Conservation (phyloP, 2,329 filamentous ascomycete species). For the Esteya vermicola region DNA sequence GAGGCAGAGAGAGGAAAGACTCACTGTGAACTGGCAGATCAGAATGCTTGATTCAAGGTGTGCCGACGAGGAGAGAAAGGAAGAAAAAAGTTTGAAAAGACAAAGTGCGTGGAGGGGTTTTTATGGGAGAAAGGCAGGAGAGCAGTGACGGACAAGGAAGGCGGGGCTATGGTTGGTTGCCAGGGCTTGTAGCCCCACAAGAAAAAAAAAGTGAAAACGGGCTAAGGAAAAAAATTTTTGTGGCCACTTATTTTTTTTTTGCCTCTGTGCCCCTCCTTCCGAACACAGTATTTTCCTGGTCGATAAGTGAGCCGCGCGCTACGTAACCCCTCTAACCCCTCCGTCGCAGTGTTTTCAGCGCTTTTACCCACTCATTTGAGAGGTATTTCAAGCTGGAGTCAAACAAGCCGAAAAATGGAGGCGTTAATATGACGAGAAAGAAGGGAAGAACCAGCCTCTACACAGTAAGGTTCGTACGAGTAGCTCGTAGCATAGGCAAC, state of each 20-base stretch:
- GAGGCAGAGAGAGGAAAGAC: too few species aligned
- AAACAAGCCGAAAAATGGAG: too few species aligned
- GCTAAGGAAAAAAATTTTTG: conserved; percentile 8
- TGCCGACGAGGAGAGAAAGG: conserved; percentile 21
- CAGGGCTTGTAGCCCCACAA: conserved; percentile 11
- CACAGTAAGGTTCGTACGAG: too few species aligned
- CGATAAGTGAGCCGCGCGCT: background rate
- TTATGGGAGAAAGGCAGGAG: conserved; percentile 8
- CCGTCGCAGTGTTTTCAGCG: too few species aligned
- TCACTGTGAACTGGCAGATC: conserved; percentile 16
- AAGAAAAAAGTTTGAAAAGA: conserved; percentile 9
- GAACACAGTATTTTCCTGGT: background rate
- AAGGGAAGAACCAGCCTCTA: too few species aligned
- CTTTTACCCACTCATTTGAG: background rate
- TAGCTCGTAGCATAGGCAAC: too few species aligned
- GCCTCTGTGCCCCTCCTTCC: background rate
- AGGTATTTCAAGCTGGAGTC: too few species aligned
- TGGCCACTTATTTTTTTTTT: background rate
- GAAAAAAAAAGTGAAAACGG: conserved; percentile 8
- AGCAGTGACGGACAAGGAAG: background rate
- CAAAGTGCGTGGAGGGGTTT: conserved; percentile 11
- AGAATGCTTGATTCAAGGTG: conserved; percentile 26
- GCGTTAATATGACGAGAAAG: too few species aligned
- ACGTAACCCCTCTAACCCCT: background rate
- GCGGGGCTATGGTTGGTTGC: conserved; percentile 12